Conservation (phyloP, 768 basidiomycete species). For the Pleurotus tuber-regium region DNA sequence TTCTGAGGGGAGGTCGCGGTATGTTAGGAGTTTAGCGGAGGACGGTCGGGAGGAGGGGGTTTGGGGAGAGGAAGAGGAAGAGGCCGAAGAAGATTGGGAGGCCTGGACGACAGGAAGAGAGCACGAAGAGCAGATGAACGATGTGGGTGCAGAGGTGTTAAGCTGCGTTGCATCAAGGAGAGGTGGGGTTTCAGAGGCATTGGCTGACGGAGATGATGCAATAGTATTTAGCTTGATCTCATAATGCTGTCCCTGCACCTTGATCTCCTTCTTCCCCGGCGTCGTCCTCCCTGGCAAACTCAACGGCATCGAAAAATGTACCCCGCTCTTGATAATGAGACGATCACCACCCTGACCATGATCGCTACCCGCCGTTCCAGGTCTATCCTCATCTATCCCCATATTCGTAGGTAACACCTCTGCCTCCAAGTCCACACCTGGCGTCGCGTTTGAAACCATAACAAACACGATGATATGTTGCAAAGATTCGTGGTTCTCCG, state of each 20-base stretch:
- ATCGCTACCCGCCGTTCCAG: neutral
- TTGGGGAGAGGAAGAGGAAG: neutral
- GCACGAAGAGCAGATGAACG: constrained; percentile 79
- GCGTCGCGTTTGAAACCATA: constrained; percentile 46
- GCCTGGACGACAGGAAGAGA: constrained; percentile 69
- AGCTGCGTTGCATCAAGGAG: constrained; percentile 76
- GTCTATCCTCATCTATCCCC: too few relatives aligned
- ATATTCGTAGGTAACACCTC: constrained; percentile 55
- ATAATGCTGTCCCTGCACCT: constrained; percentile 55
- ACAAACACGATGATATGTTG: constrained; percentile 78
- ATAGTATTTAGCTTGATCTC: constrained; percentile 66
- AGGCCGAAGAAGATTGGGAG: neutral
- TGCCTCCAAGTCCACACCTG: constrained; percentile 56
- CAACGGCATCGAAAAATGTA: constrained; percentile 55
- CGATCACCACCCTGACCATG: constrained; percentile 47
- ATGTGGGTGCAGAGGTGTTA: constrained; percentile 47
- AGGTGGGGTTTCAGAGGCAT: constrained; percentile 32
- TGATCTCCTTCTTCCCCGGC: constrained; percentile 61
- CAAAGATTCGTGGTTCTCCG: constrained; percentile 86
- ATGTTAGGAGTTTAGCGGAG: constrained; percentile 40
- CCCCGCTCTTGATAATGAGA: constrained; percentile 60
- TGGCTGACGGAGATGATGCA: constrained; percentile 20
- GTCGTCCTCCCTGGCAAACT: constrained; percentile 52
- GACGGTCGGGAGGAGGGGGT: neutral
- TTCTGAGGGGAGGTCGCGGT: constrained; percentile 89